A percentile compares a stretch with the other conserved stretches of the same genome.
These are phyloP conservation scores for Chlorella sp. DNA, from an alignment of 139 green algal species.

Conservation along the genomic window DNA sequence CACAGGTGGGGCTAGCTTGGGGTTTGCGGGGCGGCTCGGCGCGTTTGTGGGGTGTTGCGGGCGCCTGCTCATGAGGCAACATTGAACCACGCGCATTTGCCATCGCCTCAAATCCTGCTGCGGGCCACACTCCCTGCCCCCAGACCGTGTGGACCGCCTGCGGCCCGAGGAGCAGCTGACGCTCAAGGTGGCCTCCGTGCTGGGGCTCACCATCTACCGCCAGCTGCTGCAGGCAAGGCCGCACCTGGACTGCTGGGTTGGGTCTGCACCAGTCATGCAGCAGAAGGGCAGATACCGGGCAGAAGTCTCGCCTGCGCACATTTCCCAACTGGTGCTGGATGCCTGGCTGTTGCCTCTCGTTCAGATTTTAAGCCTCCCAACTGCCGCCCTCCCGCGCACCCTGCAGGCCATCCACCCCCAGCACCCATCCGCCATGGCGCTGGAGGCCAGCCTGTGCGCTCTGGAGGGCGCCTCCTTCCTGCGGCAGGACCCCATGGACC, in stretches of 20 bases:
- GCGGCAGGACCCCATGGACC: slow-evolving; percentile 16
- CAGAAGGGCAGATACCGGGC: too few relatives aligned
- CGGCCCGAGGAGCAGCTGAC: slow-evolving; percentile 70
- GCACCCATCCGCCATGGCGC: background rate
- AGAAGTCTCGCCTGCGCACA: too few relatives aligned
- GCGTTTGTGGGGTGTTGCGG: too few relatives aligned
- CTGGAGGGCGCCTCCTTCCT: slow-evolving; percentile 65
- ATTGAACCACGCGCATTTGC: too few relatives aligned
- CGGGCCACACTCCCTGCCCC: too few relatives aligned
- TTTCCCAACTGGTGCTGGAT: too few relatives aligned
- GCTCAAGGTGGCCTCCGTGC: slow-evolving; percentile 78
- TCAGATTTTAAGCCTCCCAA: too few relatives aligned
- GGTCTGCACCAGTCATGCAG: too few relatives aligned
- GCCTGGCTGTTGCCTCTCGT: too few relatives aligned
- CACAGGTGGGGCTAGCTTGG: slow-evolving; percentile 44
- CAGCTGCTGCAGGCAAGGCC: slow-evolving; percentile 66
- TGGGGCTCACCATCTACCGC: slow-evolving; percentile 72
- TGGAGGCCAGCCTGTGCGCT: slow-evolving; percentile 48
- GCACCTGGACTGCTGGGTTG: background rate
- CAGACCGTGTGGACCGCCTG: slow-evolving; percentile 74
- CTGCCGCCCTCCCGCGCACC: background rate
- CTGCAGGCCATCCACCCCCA: slow-evolving; percentile 47
- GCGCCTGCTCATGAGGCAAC: too few relatives aligned
- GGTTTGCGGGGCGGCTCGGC: too few relatives aligned
- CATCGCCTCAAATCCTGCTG: background rate